Conservation (phyloP, 1,284 basidiomycete species). For the Coriolopsis trogii region DNA sequence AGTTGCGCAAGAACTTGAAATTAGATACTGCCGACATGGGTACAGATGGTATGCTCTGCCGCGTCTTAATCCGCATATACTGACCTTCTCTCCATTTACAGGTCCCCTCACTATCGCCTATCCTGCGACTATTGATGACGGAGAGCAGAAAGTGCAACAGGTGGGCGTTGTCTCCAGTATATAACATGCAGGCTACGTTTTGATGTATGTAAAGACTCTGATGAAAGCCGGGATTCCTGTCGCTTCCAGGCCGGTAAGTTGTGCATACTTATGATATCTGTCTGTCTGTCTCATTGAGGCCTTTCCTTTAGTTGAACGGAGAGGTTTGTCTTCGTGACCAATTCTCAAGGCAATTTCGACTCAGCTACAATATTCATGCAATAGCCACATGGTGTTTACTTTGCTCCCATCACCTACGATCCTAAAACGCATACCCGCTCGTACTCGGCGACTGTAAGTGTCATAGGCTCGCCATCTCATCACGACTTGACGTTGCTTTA, state of each 20-base stretch:
- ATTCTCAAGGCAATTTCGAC: not conserved
- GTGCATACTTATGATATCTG: not conserved
- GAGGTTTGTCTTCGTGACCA: constrained; percentile 18
- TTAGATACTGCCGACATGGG: constrained; percentile 24
- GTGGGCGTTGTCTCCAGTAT: constrained; percentile 1
- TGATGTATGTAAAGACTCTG: constrained; percentile 22
- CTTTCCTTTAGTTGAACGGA: constrained; percentile 27
- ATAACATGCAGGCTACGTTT: not conserved
- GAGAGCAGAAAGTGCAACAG: constrained; percentile 27
- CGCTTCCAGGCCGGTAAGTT: constrained; percentile 26
- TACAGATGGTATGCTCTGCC: constrained; percentile 15
- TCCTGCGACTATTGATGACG: constrained; percentile 24
- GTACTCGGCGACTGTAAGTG: constrained; percentile 31
- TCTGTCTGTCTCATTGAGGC: not conserved
- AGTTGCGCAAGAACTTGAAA: constrained; percentile 20
- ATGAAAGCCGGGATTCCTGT: constrained; percentile 28
- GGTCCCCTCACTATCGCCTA: constrained; percentile 26
- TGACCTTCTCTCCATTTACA: not conserved
- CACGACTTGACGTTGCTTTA: not conserved
- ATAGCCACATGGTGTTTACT: constrained; percentile 31
- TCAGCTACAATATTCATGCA: not conserved
- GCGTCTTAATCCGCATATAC: not conserved
- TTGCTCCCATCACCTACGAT: constrained; percentile 29
- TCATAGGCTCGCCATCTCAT: not conserved
- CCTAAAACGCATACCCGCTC: constrained; percentile 31